Conservation (phyloP, 441 rosid genomes). For the Syzygium malaccense region DNA sequence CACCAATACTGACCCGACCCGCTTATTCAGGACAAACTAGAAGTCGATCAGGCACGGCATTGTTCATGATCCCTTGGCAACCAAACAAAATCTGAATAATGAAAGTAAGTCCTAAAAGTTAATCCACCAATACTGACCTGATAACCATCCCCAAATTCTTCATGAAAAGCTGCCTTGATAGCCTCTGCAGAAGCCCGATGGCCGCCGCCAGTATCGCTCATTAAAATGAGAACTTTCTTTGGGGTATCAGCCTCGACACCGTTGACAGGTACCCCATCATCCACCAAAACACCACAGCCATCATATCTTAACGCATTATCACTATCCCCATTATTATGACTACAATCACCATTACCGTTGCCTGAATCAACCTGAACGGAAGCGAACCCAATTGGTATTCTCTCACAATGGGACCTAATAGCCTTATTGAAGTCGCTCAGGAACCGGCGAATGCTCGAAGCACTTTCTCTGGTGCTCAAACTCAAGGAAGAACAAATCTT, state of each 20-base stretch:
- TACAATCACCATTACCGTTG: slow-evolving; percentile 7
- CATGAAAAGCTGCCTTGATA: slow-evolving; percentile 69
- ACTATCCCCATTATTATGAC: not conserved
- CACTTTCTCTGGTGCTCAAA: slow-evolving; percentile 31
- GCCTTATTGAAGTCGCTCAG: slow-evolving; percentile 58
- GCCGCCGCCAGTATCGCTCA: slow-evolving; percentile 99
- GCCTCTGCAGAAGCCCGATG: slow-evolving; percentile 98
- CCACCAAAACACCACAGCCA: slow-evolving; percentile 41
- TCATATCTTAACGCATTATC: slow-evolving; percentile 38
- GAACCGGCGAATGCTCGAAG: slow-evolving; percentile 27
- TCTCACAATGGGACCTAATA: slow-evolving; percentile 61
- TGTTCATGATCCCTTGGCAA: not conserved
- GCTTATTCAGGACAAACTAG: not conserved
- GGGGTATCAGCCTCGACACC: slow-evolving; percentile 38
- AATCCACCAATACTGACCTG: slow-evolving; percentile 43
- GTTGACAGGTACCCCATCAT: slow-evolving; percentile 51
- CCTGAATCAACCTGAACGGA: slow-evolving; percentile 44
- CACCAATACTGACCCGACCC: slow-evolving; percentile 43
- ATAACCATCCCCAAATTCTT: slow-evolving; percentile 78
- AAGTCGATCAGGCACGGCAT: not conserved
- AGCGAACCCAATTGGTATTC: slow-evolving; percentile 76
- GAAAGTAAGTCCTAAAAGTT: not conserved
- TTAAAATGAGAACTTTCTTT: slow-evolving; percentile 82
- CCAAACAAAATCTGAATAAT: not conserved
- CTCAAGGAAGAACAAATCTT: slow-evolving; percentile 41